phyloP scores from a whole-genome alignment of 345 rosid genomes.

The Brassica carinata region DNA sequence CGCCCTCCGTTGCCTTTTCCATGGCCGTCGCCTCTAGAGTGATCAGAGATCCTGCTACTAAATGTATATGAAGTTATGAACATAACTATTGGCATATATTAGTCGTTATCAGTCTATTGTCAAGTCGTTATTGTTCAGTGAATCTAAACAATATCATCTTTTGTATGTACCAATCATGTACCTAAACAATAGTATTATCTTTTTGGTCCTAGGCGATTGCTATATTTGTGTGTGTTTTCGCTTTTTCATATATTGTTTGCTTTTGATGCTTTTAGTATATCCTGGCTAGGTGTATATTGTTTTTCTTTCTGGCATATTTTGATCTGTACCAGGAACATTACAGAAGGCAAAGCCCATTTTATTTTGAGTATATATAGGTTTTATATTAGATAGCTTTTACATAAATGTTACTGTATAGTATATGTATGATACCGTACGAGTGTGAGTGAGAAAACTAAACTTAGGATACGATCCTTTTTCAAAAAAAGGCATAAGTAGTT shows the following conservation, averaged over 20 bases:
- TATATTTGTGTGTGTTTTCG: neutral
- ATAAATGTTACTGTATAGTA: neutral
- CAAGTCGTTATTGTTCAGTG: neutral
- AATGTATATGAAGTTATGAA: neutral
- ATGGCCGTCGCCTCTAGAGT: constrained; percentile 11
- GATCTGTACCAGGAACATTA: neutral
- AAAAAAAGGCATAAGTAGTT: neutral
- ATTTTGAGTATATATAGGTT: neutral
- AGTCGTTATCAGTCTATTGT: neutral
- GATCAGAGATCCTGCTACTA: constrained; percentile 16
- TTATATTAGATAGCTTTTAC: neutral
- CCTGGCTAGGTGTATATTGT: neutral
- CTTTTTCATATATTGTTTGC: neutral
- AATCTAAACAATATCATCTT: constrained; percentile 15
- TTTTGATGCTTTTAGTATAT: neutral
- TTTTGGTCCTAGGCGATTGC: neutral
- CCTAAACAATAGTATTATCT: neutral
- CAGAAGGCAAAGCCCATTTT: neutral
- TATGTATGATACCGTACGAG: neutral
- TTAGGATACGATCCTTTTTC: neutral
- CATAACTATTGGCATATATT: neutral
- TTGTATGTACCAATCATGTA: neutral
- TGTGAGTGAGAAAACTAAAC: neutral
- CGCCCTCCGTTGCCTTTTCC: constrained; percentile 15
- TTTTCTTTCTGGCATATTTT: neutral